Evolutionary conservation across 1,284 basidiomycete genomes (phyloP), one percentile per base, ranked within the genome.

Genomic region (Phlebopus sp.): DNA sequence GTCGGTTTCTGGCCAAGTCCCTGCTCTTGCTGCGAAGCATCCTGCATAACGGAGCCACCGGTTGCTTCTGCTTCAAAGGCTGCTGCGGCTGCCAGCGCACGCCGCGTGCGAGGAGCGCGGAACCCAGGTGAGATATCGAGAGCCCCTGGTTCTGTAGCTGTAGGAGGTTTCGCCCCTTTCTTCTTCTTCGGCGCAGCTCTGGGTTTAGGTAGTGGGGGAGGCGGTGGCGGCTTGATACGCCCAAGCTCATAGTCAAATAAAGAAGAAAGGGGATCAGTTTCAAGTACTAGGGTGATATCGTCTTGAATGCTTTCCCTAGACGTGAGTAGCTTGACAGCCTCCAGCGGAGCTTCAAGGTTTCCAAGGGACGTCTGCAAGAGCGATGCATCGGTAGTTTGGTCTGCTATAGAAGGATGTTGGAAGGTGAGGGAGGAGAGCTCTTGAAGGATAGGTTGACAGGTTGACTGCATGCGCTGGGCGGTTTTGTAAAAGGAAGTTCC

Each of bases 401-500:
- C 50, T 3, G 37, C 6, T 5, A 31, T 5, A 13, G 41, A 44
- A 1, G 56, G 31, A 43, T 67, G 57, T 36, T 45, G 51, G n/a
- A 55, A 5, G 31, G 57, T 47, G 4, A 59, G 47, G 4, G 55
- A 42, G 9, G 81, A 71, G 14, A 93, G 71, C 8, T 82, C 78
- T 19, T 76, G 72, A 8, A 96, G 71, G 5, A 91, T 74, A 0
- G 79, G 73, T 44, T 71, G 70, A 0, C 79, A 69, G n/a, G 75
- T 71, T 15, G 73, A 76, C 60, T 83, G 80, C 52, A 97, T 83
- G 37, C 82, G 73, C 15, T 76, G 65, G 0, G 96, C 95, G 1
- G 81, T 72, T 57, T 84, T 88, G 69, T 91, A 80, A 60, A 87
- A 88, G 0, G 78, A 58, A 0, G 88, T 86, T 29, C 85, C 86